phyloP scores from a whole-genome alignment of 805 yeast species.

The Suhomyces prunicola region DNA sequence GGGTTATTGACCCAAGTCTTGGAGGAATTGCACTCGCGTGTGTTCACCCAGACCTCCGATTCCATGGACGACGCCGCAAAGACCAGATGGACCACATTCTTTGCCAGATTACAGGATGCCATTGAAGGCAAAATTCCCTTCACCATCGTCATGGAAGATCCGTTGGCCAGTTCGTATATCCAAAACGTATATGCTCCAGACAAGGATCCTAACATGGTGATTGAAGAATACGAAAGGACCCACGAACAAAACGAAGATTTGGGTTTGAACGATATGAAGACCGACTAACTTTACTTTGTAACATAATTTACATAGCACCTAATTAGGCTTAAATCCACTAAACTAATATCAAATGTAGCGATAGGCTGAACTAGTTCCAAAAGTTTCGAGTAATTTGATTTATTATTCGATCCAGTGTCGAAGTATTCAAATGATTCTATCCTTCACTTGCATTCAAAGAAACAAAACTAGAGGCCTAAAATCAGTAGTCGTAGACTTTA shows the following conservation, averaged over 20 bases:
- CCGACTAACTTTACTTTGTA: slow-evolving; percentile 13
- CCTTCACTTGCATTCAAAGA: no score
- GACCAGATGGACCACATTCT: slow-evolving; percentile 79
- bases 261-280: slow-evolving; percentile 64
- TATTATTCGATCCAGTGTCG: no score
- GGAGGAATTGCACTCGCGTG: slow-evolving; percentile 84
- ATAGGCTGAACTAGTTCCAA: no score
- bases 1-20: slow-evolving; percentile 86
- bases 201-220: slow-evolving; percentile 90
- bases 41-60: slow-evolving; percentile 82
- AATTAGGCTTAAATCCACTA: no score
- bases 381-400: no score
- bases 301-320: not conserved
- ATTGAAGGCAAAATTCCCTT: slow-evolving; percentile 77
- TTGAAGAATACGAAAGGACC: slow-evolving; percentile 89
- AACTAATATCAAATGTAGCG: no score
- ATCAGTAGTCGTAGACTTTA: no score
- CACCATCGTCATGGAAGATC: slow-evolving; percentile 89
- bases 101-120: slow-evolving; percentile 72
- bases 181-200: slow-evolving; percentile 99
- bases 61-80: slow-evolving; percentile 81
- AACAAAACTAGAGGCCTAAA: no score
- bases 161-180: slow-evolving; percentile 89
- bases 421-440: no score
- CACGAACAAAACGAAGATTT: slow-evolving; percentile 85